Evolutionary conservation across 2,329 filamentous ascomycete genomes (phyloP).

Genomic region (Nemania diffusa): DNA sequence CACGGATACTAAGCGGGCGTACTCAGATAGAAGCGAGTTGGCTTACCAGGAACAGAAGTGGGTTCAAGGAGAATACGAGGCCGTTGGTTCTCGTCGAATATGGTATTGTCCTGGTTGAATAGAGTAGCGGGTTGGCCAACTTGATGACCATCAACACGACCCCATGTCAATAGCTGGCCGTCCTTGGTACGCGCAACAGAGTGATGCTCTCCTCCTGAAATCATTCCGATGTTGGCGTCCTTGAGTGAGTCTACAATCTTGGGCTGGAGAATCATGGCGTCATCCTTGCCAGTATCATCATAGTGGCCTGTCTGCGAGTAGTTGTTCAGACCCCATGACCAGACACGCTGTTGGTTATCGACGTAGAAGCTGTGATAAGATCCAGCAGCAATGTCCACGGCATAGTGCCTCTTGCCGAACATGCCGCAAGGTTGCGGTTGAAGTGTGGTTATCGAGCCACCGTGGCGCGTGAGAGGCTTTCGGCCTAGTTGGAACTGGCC

Average conservation of each 20-base stretch:
- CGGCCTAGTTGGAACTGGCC: conserved; percentile 78
- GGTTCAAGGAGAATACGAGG: conserved; percentile 79
- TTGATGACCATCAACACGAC: conserved; percentile 60
- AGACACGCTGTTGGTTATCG: conserved; percentile 71
- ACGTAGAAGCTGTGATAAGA: conserved; percentile 79
- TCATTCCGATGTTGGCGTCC: conserved; percentile 70
- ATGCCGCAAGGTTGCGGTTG: conserved; percentile 55
- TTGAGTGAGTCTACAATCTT: conserved; percentile 72
- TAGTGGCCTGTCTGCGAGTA: conserved; percentile 75
- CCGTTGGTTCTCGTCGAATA: conserved; percentile 71
- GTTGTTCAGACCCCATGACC: conserved; percentile 78
- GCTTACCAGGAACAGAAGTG: conserved; percentile 66
- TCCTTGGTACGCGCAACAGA: conserved; percentile 60
- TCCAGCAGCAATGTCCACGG: conserved; percentile 66
- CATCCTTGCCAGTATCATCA: conserved; percentile 71
- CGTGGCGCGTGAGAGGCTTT: conserved; percentile 59
- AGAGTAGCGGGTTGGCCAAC: conserved; percentile 66
- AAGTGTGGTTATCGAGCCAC: conserved; percentile 43
- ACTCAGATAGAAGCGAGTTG: not conserved
- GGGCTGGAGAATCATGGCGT: conserved; percentile 78
- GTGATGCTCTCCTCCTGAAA: conserved; percentile 78
- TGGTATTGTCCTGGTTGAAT: conserved; percentile 66
- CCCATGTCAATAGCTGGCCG: conserved; percentile 59
- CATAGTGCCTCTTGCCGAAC: conserved; percentile 64
- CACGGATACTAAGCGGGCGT: conserved; percentile 5